These are phyloP conservation scores for Eutypa lata DNA, from an alignment of 2,329 filamentous ascomycete genomes.

Conservation along the genomic window DNA sequence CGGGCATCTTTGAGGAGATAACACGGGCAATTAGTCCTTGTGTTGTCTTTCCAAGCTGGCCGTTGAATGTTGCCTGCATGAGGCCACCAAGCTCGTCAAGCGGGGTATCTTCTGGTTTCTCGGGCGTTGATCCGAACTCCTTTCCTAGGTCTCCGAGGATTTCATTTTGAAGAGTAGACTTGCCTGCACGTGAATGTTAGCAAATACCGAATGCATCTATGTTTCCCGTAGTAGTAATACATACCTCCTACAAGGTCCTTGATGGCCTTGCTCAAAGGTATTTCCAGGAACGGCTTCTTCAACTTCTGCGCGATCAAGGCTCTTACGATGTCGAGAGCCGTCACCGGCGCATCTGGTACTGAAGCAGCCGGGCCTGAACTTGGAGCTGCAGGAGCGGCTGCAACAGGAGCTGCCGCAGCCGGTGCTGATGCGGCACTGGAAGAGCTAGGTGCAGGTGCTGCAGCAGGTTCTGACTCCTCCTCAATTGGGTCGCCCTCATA, in stretches of 20 bases:
- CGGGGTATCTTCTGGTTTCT: constrained; percentile 97
- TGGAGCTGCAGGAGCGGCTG: constrained; percentile 55
- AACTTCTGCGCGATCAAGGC: constrained; percentile 93
- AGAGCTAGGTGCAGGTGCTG: constrained; percentile 40
- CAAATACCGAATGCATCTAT: neutral
- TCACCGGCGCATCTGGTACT: constrained; percentile 81
- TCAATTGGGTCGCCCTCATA: constrained; percentile 96
- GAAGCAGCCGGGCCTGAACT: constrained; percentile 83
- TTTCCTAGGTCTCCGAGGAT: constrained; percentile 97
- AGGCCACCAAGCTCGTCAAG: constrained; percentile 91
- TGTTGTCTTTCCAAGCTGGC: constrained; percentile 95
- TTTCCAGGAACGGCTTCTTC: constrained; percentile 86
- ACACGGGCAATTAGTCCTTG: constrained; percentile 88
- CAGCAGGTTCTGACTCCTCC: constrained; percentile 72
- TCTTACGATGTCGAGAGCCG: constrained; percentile 85
- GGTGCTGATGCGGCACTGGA: constrained; percentile 40
- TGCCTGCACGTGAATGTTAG: constrained; percentile 55
- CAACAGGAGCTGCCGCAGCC: constrained; percentile 50
- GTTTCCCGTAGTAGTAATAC: constrained; percentile 30
- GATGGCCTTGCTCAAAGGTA: constrained; percentile 93
- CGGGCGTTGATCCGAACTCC: constrained; percentile 95
- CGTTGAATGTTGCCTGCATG: constrained; percentile 99
- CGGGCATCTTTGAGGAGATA: constrained; percentile 99
- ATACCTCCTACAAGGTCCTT: constrained; percentile 96
- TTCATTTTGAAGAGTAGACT: constrained; percentile 98